Evolutionary conservation across 306 rosid genomes (phyloP), one percentile per base, ranked within the genome.

Genomic region (barrel medic (Medicago truncatula)): DNA sequence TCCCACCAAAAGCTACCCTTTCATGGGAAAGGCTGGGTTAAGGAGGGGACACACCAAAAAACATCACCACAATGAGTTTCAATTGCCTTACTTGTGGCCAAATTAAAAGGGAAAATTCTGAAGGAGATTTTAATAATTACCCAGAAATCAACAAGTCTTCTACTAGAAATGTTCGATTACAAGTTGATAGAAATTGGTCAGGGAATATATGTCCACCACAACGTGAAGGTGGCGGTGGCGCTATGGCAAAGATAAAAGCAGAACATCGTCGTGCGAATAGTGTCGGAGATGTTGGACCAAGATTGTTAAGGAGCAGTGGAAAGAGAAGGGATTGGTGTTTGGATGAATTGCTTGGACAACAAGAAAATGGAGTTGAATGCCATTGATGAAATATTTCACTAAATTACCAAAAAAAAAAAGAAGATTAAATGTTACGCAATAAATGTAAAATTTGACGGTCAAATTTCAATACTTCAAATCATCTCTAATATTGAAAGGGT

Each of bases 311-410:
- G 77, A 83, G 98, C 85, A 74, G 83, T 3, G 98, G 91, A 8
- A 74, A 86, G 90, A 90, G 98, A 82, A 86, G 95, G 85, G 90
- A 93, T 67, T 93, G 98, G 98, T 83, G 87, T 83, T 85, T 86
- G 49, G 95, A 90, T 79, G 80, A 90, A 25, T 81, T 88, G 70
- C 46, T 66, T 60, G 76, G 40, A 7, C 47, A 73, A 21, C 31
- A 38, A 20, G 82, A 78, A 44, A 86, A 54, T 58, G 82, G 88
- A 38, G 49, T 34, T 13, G 60, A 50, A 5, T 68, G 72, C 38
- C 0, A 21, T 67, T 43, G 39, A 60, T 60, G 23, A 52, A 10
- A 52, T 9, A 52, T 52, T n/a, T 15, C 57, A n/a, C 4, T 50
- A 50, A n/a, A 50, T 14, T 6, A 3, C 28, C 1, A 4, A 12